Conservation (phyloP, 345 rosid genomes). For the Syzygium oleosum region DNA sequence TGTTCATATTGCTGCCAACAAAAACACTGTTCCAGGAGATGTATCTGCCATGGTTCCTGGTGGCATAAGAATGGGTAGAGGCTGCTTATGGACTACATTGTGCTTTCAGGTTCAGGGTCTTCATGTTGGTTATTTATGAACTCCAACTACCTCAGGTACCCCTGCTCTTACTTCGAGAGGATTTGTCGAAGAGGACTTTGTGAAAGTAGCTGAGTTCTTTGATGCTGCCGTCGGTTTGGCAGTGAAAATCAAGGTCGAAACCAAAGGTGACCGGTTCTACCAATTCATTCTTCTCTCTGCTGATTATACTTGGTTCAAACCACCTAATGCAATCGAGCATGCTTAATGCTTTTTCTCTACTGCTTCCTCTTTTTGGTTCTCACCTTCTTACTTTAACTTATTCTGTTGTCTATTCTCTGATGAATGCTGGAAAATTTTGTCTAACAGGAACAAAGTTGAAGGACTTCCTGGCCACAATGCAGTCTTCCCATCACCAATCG, state of each 20-base stretch:
- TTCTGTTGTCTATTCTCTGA: not conserved
- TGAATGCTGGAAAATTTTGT: not conserved
- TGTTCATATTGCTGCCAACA: constrained; percentile 97
- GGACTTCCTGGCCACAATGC: constrained; percentile 66
- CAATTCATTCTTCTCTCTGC: not conserved
- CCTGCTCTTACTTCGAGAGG: constrained; percentile 93
- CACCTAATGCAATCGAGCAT: not conserved
- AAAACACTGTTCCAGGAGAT: constrained; percentile 99
- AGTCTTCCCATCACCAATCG: constrained; percentile 41
- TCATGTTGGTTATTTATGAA: not conserved
- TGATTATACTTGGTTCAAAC: not conserved
- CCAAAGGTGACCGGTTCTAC: constrained; percentile 46
- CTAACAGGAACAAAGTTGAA: constrained; percentile 75
- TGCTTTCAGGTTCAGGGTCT: not conserved
- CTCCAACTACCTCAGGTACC: constrained; percentile 49
- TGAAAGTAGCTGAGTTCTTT: constrained; percentile 74
- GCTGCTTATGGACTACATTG: not conserved
- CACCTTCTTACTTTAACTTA: constrained; percentile 9
- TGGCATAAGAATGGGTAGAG: constrained; percentile 97
- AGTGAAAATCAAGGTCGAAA: constrained; percentile 67
- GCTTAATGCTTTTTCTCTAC: not conserved
- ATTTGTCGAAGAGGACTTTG: constrained; percentile 84
- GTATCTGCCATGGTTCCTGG: constrained; percentile 99
- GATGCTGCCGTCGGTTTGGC: constrained; percentile 66
- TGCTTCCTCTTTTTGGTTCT: not conserved